Base-by-base conservation (phyloP, 176 grass and related monocot species). In the Aegilops sharonensis region DNA sequence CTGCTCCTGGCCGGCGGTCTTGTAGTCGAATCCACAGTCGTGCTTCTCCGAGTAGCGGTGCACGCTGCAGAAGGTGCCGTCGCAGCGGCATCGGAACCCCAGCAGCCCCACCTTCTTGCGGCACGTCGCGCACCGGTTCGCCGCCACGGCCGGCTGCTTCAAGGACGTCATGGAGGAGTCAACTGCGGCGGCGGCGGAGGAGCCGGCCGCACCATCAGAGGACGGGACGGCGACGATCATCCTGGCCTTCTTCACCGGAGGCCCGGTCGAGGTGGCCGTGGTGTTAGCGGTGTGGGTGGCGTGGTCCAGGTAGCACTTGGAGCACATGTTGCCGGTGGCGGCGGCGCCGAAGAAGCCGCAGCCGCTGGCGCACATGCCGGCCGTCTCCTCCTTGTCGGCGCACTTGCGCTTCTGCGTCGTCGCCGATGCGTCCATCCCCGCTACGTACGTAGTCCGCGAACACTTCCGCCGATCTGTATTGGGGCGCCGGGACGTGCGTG, bases 331-430 rank as follows among this genome's bases (percentile, higher is more conserved):
- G 21, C 42, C 77, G 39, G 75, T 91, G 21, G 73, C 76, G 9
- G 88, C 47, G 75, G 57, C 84, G 21, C 91, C 94, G 6, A 91
- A 95, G 74, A 93, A 95, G 6, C 94, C 94, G 88, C 91, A 95
- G 42, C 88, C 75, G 36, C 72, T 95, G 9, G 83, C 66, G 85
- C 94, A 96, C 64, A 64, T 35, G 65, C 81, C 34, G 11, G 31
- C 61, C 39, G 50, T 48, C 59, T 76, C 64, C 78, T 63, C 74
- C 6, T 6, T 29, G 0, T 78, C 87, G 13, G 75, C 30, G 64
- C 73, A n/a, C 81, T 84, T 84, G 2, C 81, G 47, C 81, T 88
- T 88, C 75, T 4, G 13, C 81, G 73, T 29, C 8, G 30, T 50
- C 4, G 63, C 10, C 17, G 2, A n/a, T 52, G 9, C 10, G 29